Conservation (phyloP, 805 yeast species). For the Cyberlindnera mycetangii region DNA sequence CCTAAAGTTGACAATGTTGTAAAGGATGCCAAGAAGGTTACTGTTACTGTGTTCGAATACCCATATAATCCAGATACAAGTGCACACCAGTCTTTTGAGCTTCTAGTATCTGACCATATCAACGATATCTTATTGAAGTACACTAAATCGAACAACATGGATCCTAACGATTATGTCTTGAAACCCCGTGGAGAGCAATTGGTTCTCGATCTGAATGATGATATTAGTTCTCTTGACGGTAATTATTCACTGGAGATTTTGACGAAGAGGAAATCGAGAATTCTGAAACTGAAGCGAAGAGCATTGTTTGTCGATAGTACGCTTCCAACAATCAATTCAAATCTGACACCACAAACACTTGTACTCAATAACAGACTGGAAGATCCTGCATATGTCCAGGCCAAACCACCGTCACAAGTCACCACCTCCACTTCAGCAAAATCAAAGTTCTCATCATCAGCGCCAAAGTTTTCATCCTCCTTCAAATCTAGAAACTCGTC, state of each 20-base stretch:
- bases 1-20: conserved; percentile 25
- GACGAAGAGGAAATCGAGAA: conserved; percentile 40
- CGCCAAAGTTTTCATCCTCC: conserved; percentile 23
- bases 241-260: conserved; percentile 39
- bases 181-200: conserved; percentile 33
- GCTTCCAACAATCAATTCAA: conserved; percentile 28
- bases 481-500: conserved; percentile 35
- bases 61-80: conserved; percentile 32
- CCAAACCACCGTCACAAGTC: conserved; percentile 4
- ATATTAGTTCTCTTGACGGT: conserved; percentile 41
- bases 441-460: conserved; percentile 4
- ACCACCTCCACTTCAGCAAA: conserved; percentile 2
- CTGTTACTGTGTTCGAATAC: conserved; percentile 32
- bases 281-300: conserved; percentile 31
- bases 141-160: conserved; percentile 33
- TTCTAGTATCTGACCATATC: conserved; percentile 33
- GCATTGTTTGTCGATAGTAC: conserved; percentile 23
- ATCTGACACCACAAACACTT: conserved; percentile 29
- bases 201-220: conserved; percentile 36
- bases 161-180: conserved; percentile 35
- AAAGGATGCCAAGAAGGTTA: conserved; percentile 29
- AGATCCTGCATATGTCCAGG: background rate
- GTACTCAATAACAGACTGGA: conserved; percentile 12
- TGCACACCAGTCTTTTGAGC: conserved; percentile 28
- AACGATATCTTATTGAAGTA: conserved; percentile 36